Conservation (phyloP, 306 rosid species). For the Prunus davidiana region DNA sequence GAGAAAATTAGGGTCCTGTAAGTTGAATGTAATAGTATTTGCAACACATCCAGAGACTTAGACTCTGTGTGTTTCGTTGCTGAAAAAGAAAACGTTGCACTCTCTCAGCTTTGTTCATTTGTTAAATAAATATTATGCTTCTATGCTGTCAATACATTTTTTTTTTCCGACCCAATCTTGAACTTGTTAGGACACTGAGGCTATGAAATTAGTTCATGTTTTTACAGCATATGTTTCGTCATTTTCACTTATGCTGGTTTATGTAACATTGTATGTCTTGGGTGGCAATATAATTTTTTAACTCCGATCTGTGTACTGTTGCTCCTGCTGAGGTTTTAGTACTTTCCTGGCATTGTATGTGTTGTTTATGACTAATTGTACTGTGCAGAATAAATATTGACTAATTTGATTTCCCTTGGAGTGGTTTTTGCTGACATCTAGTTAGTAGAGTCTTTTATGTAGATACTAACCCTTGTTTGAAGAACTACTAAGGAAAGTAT, state of each 20-base stretch:
- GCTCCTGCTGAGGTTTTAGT: neutral
- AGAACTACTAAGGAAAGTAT: neutral
- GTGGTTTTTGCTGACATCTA: neutral
- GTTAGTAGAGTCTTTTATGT: neutral
- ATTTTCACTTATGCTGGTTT: neutral
- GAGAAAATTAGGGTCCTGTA: neutral
- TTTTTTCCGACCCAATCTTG: neutral
- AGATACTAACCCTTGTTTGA: neutral
- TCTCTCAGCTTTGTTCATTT: neutral
- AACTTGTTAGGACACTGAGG: neutral
- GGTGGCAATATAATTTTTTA: neutral
- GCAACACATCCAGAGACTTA: no score
- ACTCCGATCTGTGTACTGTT: neutral
- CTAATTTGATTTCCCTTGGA: neutral
- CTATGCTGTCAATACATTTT: neutral
- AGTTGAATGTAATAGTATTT: no score
- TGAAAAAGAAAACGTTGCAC: neutral
- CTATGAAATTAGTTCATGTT: neutral
- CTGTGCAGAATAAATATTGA: neutral
- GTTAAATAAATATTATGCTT: neutral
- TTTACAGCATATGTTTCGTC: neutral
- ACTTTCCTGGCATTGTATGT: neutral
- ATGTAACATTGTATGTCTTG: neutral
- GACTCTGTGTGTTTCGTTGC: neutral
- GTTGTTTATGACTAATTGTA: neutral